These are phyloP conservation scores for Boletus coccyginus DNA, from an alignment of 768 basidiomycete species.

Conservation along the genomic window DNA sequence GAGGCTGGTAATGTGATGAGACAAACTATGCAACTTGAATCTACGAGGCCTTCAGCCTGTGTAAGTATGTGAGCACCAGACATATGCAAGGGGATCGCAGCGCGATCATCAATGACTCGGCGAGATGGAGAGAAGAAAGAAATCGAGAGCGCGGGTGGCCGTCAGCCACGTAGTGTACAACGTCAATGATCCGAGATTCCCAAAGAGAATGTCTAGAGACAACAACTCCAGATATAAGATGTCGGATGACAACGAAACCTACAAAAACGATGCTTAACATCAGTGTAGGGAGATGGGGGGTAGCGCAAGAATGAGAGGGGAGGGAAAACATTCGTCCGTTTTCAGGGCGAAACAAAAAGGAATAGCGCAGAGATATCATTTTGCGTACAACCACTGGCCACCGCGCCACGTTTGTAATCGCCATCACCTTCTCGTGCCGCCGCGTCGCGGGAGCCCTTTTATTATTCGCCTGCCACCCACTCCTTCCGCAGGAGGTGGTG, in stretches of 20 bases:
- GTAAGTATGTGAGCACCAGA: conserved; percentile 28
- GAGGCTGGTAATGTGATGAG: conserved; percentile 19
- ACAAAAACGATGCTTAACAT: conserved; percentile 26
- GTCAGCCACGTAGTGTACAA: conserved; percentile 28
- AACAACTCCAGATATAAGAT: conserved; percentile 8
- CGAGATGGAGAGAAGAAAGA: background rate
- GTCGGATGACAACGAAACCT: background rate
- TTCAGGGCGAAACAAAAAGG: conserved; percentile 11
- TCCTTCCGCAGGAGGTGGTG: conserved; percentile 40
- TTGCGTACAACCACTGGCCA: conserved; percentile 12
- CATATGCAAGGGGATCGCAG: conserved; percentile 13
- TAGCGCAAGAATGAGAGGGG: conserved; percentile 17
- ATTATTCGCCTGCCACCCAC: conserved; percentile 45
- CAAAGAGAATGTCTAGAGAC: conserved; percentile 11
- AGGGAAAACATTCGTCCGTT: conserved; percentile 7
- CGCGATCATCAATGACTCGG: conserved; percentile 1
- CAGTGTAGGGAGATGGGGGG: conserved; percentile 16
- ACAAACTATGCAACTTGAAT: conserved; percentile 20
- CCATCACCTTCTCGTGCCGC: conserved; percentile 25
- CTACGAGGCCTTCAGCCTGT: conserved; percentile 35
- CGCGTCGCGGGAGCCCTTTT: conserved; percentile 53
- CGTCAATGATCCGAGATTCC: conserved; percentile 15
- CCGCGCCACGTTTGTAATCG: conserved; percentile 7
- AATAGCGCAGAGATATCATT: conserved; percentile 3
- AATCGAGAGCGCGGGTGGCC: conserved; percentile 23